These are phyloP conservation scores for Lanzia echinophila DNA, from an alignment of 2,329 filamentous ascomycete genomes.

Conservation along the genomic window DNA sequence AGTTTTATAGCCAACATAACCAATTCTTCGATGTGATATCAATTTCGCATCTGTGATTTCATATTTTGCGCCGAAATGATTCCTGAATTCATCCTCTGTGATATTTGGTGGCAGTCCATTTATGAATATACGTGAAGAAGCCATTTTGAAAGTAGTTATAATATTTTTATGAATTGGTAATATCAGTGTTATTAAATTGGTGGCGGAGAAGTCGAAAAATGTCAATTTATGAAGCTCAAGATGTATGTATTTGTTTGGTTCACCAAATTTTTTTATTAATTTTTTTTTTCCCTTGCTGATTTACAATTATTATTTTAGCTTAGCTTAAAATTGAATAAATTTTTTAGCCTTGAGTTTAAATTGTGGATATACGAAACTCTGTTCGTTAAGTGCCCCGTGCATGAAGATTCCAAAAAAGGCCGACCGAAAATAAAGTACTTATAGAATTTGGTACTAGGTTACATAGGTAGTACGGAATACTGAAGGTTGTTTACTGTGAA, in stretches of 20 bases:
- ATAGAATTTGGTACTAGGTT: no score
- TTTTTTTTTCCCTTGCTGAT: neutral
- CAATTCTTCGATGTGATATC: slow-evolving; percentile 82
- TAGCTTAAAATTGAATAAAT: slow-evolving; percentile 1
- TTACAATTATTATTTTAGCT: neutral
- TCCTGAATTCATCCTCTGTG: slow-evolving; percentile 76
- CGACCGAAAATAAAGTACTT: no score
- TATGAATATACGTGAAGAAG: slow-evolving; percentile 66
- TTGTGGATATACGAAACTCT: neutral
- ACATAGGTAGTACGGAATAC: no score
- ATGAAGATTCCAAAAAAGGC: no score
- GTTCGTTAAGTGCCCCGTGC: no score
- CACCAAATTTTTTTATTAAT: neutral
- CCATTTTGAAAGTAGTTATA: slow-evolving; percentile 15
- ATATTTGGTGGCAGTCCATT: slow-evolving; percentile 79
- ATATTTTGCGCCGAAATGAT: slow-evolving; percentile 74
- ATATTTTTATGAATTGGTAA: neutral
- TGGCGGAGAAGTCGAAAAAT: neutral
- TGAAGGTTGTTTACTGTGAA: no score
- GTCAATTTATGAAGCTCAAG: neutral
- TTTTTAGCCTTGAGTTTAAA: slow-evolving; percentile 9
- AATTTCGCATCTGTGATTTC: slow-evolving; percentile 88
- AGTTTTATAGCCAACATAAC: slow-evolving; percentile 89
- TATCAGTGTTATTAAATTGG: neutral
- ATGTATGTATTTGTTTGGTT: neutral